phyloP scores from a whole-genome alignment of 495 filamentous ascomycete species.

The Rhypophila decipiens region DNA sequence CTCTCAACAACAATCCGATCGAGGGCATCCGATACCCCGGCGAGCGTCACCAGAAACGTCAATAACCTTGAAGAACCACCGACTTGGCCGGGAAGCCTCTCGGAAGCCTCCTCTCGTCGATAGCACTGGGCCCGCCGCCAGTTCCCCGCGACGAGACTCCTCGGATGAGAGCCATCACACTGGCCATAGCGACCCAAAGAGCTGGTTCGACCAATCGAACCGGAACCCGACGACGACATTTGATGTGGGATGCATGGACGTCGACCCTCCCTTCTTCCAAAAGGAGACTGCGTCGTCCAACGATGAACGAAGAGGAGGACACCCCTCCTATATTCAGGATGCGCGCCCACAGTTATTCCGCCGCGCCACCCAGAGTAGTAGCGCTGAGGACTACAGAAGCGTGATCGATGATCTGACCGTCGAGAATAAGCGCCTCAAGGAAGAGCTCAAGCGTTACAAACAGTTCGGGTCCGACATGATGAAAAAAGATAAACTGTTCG shows the following conservation, averaged over 20 bases:
- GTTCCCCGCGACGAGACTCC: slow-evolving; percentile 27
- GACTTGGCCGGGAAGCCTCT: slow-evolving; percentile 29
- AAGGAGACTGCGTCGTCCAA: slow-evolving; percentile 40
- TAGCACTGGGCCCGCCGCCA: neutral
- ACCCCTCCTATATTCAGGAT: slow-evolving; percentile 10
- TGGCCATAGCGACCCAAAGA: slow-evolving; percentile 30
- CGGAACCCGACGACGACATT: slow-evolving; percentile 27
- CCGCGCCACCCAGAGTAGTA: slow-evolving; percentile 38
- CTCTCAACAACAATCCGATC: slow-evolving; percentile 19
- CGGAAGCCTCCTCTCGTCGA: slow-evolving; percentile 5
- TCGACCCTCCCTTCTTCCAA: slow-evolving; percentile 51
- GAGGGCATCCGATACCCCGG: slow-evolving; percentile 31
- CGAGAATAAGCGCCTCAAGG: slow-evolving; percentile 64
- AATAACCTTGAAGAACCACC: slow-evolving; percentile 34
- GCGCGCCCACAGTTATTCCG: slow-evolving; percentile 12
- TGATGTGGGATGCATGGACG: slow-evolving; percentile 32
- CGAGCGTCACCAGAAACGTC: slow-evolving; percentile 33
- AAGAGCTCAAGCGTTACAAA: slow-evolving; percentile 61
- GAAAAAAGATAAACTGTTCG: slow-evolving; percentile 63
- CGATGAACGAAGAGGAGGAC: slow-evolving; percentile 16
- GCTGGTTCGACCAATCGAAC: slow-evolving; percentile 44
- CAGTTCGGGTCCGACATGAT: slow-evolving; percentile 54
- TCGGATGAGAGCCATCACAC: slow-evolving; percentile 38
- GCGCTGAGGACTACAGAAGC: slow-evolving; percentile 53
- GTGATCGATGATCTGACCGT: slow-evolving; percentile 70